These are phyloP conservation scores for Phytophthora boehmeriae DNA, from an alignment of 352 stramenopile species.

Conservation along the genomic window DNA sequence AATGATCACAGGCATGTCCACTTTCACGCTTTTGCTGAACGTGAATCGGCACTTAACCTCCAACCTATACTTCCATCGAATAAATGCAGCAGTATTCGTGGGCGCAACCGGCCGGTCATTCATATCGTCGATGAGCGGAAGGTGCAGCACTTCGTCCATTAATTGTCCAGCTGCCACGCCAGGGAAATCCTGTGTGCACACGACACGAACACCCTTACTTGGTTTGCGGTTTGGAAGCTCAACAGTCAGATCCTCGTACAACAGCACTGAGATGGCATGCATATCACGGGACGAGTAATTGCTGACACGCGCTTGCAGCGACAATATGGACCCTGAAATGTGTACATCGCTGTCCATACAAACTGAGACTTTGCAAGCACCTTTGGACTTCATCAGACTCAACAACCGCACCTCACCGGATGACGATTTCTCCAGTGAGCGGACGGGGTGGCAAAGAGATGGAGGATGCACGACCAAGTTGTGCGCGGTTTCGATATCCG, in stretches of 20 bases:
- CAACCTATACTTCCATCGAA: constrained; percentile 40
- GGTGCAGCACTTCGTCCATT: constrained; percentile 27
- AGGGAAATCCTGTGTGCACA: constrained; percentile 28
- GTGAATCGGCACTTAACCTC: constrained; percentile 41
- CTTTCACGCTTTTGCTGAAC: constrained; percentile 41
- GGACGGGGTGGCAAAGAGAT: constrained; percentile 29
- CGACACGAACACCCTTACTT: constrained; percentile 26
- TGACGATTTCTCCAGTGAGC: constrained; percentile 28
- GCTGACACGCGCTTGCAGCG: constrained; percentile 30
- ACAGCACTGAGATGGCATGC: constrained; percentile 30
- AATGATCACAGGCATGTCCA: constrained; percentile 40
- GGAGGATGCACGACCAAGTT: constrained; percentile 21
- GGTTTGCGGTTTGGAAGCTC: constrained; percentile 28
- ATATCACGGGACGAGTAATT: constrained; percentile 44
- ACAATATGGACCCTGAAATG: constrained; percentile 33
- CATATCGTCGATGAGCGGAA: constrained; percentile 32
- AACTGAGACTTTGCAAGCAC: constrained; percentile 30
- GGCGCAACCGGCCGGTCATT: constrained; percentile 21
- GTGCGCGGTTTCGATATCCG: constrained; percentile 52
- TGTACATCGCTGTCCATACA: constrained; percentile 38
- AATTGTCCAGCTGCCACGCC: constrained; percentile 35
- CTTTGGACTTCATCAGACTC: constrained; percentile 40
- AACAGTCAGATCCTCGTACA: constrained; percentile 41
- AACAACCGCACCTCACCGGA: constrained; percentile 26
- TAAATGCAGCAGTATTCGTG: constrained; percentile 33